Percentiles rank a stretch among this genome's conserved stretches.
These are phyloP conservation scores for Eucommia ulmoides DNA, from an alignment of 257 asterid species.

Conservation along the genomic window DNA sequence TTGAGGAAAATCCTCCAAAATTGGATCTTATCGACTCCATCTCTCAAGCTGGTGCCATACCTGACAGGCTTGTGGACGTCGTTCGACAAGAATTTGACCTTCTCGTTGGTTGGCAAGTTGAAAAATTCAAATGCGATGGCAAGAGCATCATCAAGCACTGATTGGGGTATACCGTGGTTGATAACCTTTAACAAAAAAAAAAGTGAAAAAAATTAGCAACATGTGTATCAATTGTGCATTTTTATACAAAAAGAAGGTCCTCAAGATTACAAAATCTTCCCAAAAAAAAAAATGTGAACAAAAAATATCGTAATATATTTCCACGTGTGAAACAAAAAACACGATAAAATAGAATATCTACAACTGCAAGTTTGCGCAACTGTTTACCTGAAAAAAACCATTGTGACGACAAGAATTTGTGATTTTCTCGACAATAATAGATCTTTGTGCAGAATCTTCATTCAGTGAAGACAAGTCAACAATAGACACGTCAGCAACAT, in stretches of 20 bases:
- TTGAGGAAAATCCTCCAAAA: conserved; percentile 45
- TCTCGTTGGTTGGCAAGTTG: conserved; percentile 17
- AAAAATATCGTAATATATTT: background rate
- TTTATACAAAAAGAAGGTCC: background rate
- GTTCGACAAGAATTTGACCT: conserved; percentile 25
- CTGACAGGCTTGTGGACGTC: conserved; percentile 29
- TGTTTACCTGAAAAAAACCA: conserved; percentile 43
- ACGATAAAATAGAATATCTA: background rate
- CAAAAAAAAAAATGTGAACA: background rate
- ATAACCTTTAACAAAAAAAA: conserved; percentile 15
- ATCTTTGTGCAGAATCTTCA: conserved; percentile 8
- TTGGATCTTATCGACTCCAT: conserved; percentile 25
- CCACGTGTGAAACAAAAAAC: background rate
- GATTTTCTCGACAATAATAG: conserved; percentile 12
- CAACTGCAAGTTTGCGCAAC: background rate
- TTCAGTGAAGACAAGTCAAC: conserved; percentile 21
- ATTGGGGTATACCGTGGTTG: conserved; percentile 34
- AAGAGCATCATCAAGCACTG: conserved; percentile 25
- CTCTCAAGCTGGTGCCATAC: conserved; percentile 31
- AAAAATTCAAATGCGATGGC: conserved; percentile 22
- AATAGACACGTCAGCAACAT: conserved; percentile 10
- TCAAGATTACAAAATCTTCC: background rate
- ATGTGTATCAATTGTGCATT: background rate
- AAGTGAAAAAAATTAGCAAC: background rate
- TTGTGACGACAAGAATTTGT: conserved; percentile 18